phyloP scores from a whole-genome alignment of 1,284 basidiomycete species.

The Pisolithus thermaeus region DNA sequence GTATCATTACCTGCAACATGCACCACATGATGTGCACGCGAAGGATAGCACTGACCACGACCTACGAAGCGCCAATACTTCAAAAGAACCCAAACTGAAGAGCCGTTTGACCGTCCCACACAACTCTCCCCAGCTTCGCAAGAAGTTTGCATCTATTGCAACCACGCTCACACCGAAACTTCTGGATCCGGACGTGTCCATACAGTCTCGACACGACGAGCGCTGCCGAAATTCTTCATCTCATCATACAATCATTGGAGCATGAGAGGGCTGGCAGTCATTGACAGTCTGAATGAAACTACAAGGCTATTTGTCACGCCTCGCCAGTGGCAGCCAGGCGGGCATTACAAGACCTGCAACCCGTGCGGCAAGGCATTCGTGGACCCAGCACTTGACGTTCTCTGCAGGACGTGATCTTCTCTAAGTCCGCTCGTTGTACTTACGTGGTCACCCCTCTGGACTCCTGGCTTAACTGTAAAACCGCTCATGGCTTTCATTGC shows the following conservation, averaged over 20 bases:
- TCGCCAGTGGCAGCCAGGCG: not conserved
- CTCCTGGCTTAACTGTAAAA: not conserved
- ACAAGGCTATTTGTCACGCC: constrained; percentile 9
- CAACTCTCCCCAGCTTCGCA: too few species aligned
- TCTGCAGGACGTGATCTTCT: constrained; percentile 27
- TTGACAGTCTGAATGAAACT: constrained; percentile 9
- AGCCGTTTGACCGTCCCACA: too few species aligned
- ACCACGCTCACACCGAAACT: too few species aligned
- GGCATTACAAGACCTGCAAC: constrained; percentile 25
- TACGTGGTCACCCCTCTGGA: constrained; percentile 20
- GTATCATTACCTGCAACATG: too few species aligned
- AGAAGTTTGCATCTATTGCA: not conserved
- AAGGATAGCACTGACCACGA: too few species aligned
- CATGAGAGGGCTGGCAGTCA: constrained; percentile 13
- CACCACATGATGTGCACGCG: too few species aligned
- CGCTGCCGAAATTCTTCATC: constrained; percentile 23
- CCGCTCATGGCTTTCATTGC: too few species aligned
- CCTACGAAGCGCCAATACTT: too few species aligned
- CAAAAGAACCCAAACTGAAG: too few species aligned
- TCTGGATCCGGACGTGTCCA: too few species aligned
- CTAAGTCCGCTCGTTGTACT: constrained; percentile 26
- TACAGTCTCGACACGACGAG: constrained; percentile 10
- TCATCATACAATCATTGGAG: constrained; percentile 22
- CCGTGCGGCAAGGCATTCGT: constrained; percentile 19
- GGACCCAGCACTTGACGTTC: constrained; percentile 26